Evolutionary conservation across 2,329 filamentous ascomycete genomes (phyloP).

Genomic region (Emergomyces orientalis): DNA sequence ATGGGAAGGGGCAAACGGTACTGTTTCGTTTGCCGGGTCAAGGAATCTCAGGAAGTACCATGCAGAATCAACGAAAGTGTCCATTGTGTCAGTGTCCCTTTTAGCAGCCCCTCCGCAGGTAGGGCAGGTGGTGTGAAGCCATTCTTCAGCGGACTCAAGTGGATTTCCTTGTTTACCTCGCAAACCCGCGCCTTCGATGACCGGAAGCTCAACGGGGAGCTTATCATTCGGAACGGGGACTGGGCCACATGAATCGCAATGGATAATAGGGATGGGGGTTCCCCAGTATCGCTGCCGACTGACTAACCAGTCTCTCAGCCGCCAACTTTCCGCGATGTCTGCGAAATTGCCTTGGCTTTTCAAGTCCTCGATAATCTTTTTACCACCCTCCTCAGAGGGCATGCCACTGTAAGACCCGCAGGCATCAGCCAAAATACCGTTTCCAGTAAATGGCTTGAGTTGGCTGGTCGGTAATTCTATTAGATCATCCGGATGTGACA

Average conservation of each 20-base stretch:
- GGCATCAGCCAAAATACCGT: constrained; percentile 58
- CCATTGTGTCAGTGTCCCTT: constrained; percentile 89
- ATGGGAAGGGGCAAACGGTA: constrained; percentile 50
- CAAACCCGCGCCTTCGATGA: constrained; percentile 58
- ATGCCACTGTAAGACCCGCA: constrained; percentile 58
- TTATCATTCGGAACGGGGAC: constrained; percentile 69
- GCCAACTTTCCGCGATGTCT: constrained; percentile 61
- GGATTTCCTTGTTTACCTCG: constrained; percentile 66
- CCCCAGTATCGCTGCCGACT: constrained; percentile 93
- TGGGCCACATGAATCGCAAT: constrained; percentile 66
- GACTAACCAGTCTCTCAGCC: constrained; percentile 79
- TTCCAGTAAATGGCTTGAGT: constrained; percentile 48
- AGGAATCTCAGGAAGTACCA: constrained; percentile 68
- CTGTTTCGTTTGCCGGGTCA: constrained; percentile 55
- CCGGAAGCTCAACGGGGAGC: constrained; percentile 66
- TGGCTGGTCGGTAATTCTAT: constrained; percentile 35
- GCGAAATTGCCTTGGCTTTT: constrained; percentile 47
- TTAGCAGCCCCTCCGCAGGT: constrained; percentile 58
- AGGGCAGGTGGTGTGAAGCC: constrained; percentile 67
- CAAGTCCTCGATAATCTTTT: constrained; percentile 48
- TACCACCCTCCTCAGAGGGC: constrained; percentile 52
- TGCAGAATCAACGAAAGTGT: constrained; percentile 90
- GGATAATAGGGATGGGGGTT: constrained; percentile 77
- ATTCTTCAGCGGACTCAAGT: constrained; percentile 60
- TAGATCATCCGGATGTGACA: constrained; percentile 29